Conservation (phyloP, 1,284 basidiomycete species). For the Meripilus lineatus region DNA sequence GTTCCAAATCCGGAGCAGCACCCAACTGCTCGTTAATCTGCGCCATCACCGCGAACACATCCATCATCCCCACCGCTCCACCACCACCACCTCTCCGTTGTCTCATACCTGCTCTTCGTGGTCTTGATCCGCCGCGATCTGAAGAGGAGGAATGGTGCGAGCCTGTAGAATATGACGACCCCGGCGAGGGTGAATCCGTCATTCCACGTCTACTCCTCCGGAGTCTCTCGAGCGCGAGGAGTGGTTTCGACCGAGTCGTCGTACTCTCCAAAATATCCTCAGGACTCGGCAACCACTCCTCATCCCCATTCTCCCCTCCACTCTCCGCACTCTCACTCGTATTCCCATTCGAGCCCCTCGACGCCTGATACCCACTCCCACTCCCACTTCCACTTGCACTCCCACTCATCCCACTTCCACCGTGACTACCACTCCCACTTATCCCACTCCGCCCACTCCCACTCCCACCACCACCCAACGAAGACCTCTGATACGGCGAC, state of each 20-base stretch:
- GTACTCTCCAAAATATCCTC: conserved; percentile 75
- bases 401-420: neutral
- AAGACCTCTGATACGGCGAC: neutral
- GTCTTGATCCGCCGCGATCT: conserved; percentile 17
- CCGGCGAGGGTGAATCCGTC: conserved; percentile 10
- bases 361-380: neutral
- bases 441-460: neutral
- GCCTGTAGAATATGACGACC: conserved; percentile 10
- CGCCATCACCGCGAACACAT: conserved; percentile 75
- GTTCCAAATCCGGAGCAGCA: conserved; percentile 63
- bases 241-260: conserved; percentile 65
- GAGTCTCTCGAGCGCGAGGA: conserved; percentile 71
- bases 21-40: conserved; percentile 87
- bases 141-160: conserved; percentile 13
- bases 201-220: conserved; percentile 39
- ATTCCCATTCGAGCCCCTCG: neutral
- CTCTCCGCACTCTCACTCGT: neutral
- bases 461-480: neutral
- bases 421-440: neutral
- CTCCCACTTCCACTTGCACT: neutral
- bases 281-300: conserved; percentile 44
- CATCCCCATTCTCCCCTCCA: conserved; percentile 29
- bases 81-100: conserved; percentile 20
- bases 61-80: conserved; percentile 64
- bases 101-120: conserved; percentile 10